Evolutionary conservation across 2,329 filamentous ascomycete genomes (phyloP), one percentile per base, ranked within the genome.

Genomic region (Fusarium sp.): DNA sequence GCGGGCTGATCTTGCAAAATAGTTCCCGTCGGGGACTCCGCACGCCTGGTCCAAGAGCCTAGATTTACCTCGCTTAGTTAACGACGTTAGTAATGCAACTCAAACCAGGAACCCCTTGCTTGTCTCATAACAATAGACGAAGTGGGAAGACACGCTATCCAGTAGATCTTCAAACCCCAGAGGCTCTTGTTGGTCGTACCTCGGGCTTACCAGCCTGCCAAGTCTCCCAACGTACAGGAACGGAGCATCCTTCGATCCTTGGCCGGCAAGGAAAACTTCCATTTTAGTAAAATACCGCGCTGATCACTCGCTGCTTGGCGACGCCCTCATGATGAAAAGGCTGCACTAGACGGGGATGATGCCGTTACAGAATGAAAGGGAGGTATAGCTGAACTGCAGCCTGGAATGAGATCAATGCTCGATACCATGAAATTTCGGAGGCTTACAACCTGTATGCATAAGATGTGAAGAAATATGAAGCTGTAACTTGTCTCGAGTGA

Each of bases 401-500:
- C 2, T 51, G 9, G 18, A 31, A 56, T 36, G 34, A 17, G 7
- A 36, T 36, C 34, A 17, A 36, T 15, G 34, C 28, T 36, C 34
- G 36, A 7, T 51, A 14, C 36, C 8, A 24, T 5, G 10, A 6
- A 45, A 18, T 28, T 20, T 33, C 11, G 33, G 20, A 55, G 4
- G 15, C 28, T 31, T 31, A 13, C 28, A 3, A 10, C 28, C 28
- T 10, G 9, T 38, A 17, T 36, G 34, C 34, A n/a, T 36, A 36
- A 36, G 18, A 44, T 50, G 44, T 39, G 39, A 36, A 43, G 24
- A 28, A 17, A 5, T 22, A 3, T 14, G 17, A 52, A 20, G 18
- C 31, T 48, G 36, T 54, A 54, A 43, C 36, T 43, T 26, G 58
- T 56, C 58, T 63, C 49, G 56, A 15, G 11, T 7, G 10, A 28